Percentiles rank a stretch among this genome's conserved stretches.
Conservation (phyloP, 2,329 filamentous ascomycete species). For the Beauveria bassiana region DNA sequence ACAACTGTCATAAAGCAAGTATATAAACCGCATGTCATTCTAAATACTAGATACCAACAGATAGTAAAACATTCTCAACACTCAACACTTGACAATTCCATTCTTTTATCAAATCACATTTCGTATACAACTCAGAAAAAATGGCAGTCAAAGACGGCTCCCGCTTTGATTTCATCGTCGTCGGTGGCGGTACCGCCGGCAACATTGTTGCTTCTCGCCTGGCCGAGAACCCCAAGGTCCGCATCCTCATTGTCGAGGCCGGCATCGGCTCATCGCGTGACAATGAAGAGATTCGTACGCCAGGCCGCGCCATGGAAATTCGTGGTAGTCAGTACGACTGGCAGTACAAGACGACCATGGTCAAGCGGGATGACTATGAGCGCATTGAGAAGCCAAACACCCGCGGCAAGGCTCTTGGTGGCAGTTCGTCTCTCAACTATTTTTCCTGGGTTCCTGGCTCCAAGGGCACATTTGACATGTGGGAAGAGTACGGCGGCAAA, state of each 20-base stretch:
- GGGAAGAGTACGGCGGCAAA: constrained; percentile 66
- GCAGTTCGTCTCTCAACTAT: constrained; percentile 53
- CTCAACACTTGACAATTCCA: neutral
- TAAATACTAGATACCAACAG: no score
- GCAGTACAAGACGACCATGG: constrained; percentile 54
- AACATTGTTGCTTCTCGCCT: constrained; percentile 29
- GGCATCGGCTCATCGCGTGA: constrained; percentile 40
- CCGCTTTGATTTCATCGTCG: constrained; percentile 23
- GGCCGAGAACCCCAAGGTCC: constrained; percentile 29
- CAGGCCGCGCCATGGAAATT: constrained; percentile 43
- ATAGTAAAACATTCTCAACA: no score
- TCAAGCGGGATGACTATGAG: constrained; percentile 50
- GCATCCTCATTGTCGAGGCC: constrained; percentile 40
- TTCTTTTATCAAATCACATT: neutral
- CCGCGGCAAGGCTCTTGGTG: constrained; percentile 51
- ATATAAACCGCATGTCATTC: neutral
- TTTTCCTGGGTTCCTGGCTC: constrained; percentile 56
- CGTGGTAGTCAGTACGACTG: constrained; percentile 50
- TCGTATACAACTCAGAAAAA: neutral
- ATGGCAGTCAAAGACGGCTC: constrained; percentile 8
- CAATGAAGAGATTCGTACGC: constrained; percentile 45
- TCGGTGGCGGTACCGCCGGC: constrained; percentile 29
- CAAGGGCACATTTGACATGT: constrained; percentile 54
- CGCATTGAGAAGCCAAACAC: constrained; percentile 58
- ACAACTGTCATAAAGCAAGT: neutral